phyloP scores from a whole-genome alignment of 768 basidiomycete genomes.

The Crepidotus variabilis region DNA sequence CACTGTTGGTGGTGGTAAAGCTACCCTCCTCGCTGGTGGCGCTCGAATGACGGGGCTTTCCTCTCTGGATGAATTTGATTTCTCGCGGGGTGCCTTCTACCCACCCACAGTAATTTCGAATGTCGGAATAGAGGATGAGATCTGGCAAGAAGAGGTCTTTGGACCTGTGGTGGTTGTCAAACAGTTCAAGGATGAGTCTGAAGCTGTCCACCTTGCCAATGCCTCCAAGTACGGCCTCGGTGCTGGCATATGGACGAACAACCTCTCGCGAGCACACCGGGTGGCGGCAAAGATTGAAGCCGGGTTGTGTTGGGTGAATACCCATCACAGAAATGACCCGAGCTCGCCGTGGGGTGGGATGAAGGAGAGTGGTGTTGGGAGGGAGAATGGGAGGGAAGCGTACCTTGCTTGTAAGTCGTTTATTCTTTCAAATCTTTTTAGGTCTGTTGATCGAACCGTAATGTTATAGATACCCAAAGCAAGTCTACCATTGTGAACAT shows the following conservation, averaged over 20 bases:
- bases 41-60: constrained; percentile 59
- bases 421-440: neutral
- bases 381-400: constrained; percentile 85
- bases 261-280: constrained; percentile 74
- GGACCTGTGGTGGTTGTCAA: constrained; percentile 80
- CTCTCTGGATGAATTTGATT: constrained; percentile 65
- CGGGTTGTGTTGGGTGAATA: constrained; percentile 86
- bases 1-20: constrained; percentile 24
- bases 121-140: constrained; percentile 50
- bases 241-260: constrained; percentile 75
- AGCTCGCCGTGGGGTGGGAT: constrained; percentile 90
- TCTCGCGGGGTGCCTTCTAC: constrained; percentile 71
- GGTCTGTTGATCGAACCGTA: neutral
- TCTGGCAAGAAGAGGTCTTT: constrained; percentile 85
- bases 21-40: constrained; percentile 61
- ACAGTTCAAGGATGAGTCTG: constrained; percentile 47
- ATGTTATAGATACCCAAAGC: constrained; percentile 75
- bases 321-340: constrained; percentile 86
- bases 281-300: constrained; percentile 66
- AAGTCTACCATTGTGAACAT: constrained; percentile 78
- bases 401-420: constrained; percentile 65
- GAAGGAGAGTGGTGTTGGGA: constrained; percentile 85
- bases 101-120: constrained; percentile 73
- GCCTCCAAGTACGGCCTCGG: constrained; percentile 78
- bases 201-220: constrained; percentile 70